phyloP scores from a whole-genome alignment of 163 green algal genomes.

The Scenedesmus sp. region DNA sequence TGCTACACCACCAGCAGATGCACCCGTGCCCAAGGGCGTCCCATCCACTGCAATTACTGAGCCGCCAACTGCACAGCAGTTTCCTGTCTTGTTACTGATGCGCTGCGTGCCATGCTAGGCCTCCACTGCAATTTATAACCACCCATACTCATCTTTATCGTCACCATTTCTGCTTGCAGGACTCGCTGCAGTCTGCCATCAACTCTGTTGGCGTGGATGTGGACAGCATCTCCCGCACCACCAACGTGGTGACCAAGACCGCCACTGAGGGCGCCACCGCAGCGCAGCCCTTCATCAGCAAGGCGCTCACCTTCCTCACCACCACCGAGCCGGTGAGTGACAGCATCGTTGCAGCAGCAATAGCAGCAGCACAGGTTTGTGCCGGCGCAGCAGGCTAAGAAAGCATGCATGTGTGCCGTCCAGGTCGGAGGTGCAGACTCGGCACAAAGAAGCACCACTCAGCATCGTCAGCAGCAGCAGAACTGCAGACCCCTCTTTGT shows the following conservation, averaged over 20 bases:
- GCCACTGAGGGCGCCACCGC: slow-evolving; percentile 56
- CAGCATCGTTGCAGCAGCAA: not conserved
- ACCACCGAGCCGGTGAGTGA: slow-evolving; percentile 67
- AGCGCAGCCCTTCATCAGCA: slow-evolving; percentile 67
- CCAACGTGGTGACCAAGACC: slow-evolving; percentile 51
- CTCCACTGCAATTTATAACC: too few species aligned
- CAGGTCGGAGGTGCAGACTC: too few species aligned
- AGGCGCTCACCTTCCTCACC: slow-evolving; percentile 64
- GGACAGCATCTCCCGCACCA: slow-evolving; percentile 38
- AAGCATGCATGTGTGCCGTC: too few species aligned
- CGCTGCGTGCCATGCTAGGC: not conserved
- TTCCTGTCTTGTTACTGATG: not conserved
- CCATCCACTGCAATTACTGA: too few species aligned
- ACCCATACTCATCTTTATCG: too few species aligned
- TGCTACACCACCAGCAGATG: too few species aligned
- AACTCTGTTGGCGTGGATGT: slow-evolving; percentile 61
- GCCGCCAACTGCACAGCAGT: too few species aligned
- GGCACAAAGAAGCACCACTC: too few species aligned
- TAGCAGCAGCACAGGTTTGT: not conserved
- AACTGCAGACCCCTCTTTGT: too few species aligned
- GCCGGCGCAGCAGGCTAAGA: too few species aligned
- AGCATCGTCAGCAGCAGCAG: not conserved
- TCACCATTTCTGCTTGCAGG: slow-evolving; percentile 38
- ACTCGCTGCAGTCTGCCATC: slow-evolving; percentile 55
- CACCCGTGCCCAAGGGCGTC: too few species aligned